Evolutionary conservation across 257 asterid genomes (phyloP), one percentile per base, ranked within the genome.

Genomic region (Dorcoceras hygrometricum): DNA sequence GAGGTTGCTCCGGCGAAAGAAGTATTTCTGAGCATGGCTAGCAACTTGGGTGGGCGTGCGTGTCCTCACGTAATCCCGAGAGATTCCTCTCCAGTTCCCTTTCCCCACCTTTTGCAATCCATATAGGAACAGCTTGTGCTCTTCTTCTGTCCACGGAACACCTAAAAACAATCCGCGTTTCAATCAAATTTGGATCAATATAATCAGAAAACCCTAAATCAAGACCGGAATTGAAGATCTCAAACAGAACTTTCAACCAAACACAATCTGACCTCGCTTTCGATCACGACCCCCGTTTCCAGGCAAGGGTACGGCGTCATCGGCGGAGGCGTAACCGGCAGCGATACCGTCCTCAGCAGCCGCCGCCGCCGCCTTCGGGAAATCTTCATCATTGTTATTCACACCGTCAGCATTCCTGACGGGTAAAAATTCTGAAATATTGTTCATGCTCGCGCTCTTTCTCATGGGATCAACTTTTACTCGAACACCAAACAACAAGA

Each of bases 31-130:
- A 62, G 96, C 96, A 76, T 91, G 97, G 72, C 97, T 91, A 2
- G 97, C 97, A 0, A 91, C 97, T 77, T 91, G 98, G 4, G 98
- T 91, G 23, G 98, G 95, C 2, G 98, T 87, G 32, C 96, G 94
- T 63, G 91, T 84, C 74, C 85, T 91, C 36, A 91, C 96, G 31
- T 80, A 89, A 60, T 89, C 89, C 70, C 87, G 76, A 3, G 98
- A 91, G 62, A 91, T 91, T 53, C 95, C 96, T 77, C 90, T 87
- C 96, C 96, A 89, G 39, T 91, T 94, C 29, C 98, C 96, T 75
- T 81, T 89, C 36, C 98, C 96, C 2, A 84, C 87, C 73, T 80
- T 87, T 78, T 89, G 80, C 75, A 89, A 75, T 74, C 98, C 96
- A 71, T 85, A 31, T 20, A 91, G 88, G 89, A 89, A 91, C 68